Conservation (phyloP, 176 grass and related monocot species). For the Chrysopogon serrulatus region DNA sequence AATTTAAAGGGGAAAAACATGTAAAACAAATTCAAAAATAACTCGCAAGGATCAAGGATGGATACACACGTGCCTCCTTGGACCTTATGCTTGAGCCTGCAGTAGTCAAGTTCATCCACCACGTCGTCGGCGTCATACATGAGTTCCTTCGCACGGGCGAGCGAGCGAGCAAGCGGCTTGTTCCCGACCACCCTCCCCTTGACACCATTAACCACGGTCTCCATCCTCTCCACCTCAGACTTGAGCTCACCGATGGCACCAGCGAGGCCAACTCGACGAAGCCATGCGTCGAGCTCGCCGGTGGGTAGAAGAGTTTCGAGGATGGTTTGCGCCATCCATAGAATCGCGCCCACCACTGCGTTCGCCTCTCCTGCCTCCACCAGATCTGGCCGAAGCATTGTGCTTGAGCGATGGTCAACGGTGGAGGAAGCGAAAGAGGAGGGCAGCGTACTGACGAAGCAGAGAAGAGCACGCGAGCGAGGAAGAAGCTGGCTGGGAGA, state of each 20-base stretch:
- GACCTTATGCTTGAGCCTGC: constrained; percentile 3
- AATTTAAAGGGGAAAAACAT: too few relatives aligned
- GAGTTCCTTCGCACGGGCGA: neutral
- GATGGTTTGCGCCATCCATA: neutral
- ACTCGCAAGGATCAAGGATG: too few relatives aligned
- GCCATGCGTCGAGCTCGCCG: neutral
- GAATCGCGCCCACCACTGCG: neutral
- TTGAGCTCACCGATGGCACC: neutral
- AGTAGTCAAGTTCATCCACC: constrained; percentile 36
- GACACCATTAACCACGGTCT: neutral
- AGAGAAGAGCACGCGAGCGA: too few relatives aligned
- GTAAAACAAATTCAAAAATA: neutral
- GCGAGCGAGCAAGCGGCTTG: neutral
- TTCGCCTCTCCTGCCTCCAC: neutral
- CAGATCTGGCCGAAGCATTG: neutral
- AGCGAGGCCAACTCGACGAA: neutral
- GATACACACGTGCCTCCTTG: neutral
- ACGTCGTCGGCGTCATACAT: constrained; percentile 30
- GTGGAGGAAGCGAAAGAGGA: neutral
- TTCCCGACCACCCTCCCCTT: neutral
- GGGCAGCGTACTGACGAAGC: neutral
- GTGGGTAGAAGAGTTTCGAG: neutral
- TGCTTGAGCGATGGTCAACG: neutral
- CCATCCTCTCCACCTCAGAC: neutral
- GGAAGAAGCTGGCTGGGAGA: too few relatives aligned